Conservation (phyloP, 306 rosid genomes). For the Dryas alaskensis region DNA sequence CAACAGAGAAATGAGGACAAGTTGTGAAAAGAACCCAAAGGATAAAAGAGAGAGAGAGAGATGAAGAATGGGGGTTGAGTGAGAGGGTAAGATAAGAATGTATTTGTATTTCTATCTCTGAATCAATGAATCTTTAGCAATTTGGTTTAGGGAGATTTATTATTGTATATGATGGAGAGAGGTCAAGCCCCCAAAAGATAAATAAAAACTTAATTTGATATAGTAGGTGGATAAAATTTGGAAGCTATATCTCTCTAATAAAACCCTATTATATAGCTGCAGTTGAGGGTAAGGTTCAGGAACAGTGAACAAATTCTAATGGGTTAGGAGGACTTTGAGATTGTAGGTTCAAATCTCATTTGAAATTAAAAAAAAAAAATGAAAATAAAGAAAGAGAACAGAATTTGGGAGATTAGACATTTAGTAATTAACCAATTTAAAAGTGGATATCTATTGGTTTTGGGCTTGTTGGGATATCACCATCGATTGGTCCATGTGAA, state of each 20-base stretch:
- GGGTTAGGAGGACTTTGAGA: not conserved
- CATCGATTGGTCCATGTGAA: constrained; percentile 43
- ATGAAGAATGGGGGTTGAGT: constrained; percentile 44
- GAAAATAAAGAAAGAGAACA: not conserved
- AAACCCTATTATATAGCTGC: not conserved
- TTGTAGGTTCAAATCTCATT: no score
- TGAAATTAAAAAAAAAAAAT: not conserved
- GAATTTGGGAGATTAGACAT: no score
- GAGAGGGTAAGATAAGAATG: constrained; percentile 71
- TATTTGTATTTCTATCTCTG: constrained; percentile 25
- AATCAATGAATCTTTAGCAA: not conserved
- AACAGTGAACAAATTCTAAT: constrained; percentile 12
- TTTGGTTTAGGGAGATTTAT: not conserved
- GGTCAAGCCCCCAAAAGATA: not conserved
- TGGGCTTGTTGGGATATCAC: constrained; percentile 48
- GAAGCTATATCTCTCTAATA: constrained; percentile 13
- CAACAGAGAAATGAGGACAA: constrained; percentile 32
- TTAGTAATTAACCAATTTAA: no score
- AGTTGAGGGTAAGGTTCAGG: constrained; percentile 17
- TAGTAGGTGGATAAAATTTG: constrained; percentile 1
- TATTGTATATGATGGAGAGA: not conserved
- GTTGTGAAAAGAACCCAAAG: constrained; percentile 38
- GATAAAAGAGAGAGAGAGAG: constrained; percentile 31
- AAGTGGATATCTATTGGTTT: constrained; percentile 18
- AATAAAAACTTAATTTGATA: not conserved